phyloP scores from a whole-genome alignment of 768 basidiomycete species.

The Termitomyces eurrhizus region DNA sequence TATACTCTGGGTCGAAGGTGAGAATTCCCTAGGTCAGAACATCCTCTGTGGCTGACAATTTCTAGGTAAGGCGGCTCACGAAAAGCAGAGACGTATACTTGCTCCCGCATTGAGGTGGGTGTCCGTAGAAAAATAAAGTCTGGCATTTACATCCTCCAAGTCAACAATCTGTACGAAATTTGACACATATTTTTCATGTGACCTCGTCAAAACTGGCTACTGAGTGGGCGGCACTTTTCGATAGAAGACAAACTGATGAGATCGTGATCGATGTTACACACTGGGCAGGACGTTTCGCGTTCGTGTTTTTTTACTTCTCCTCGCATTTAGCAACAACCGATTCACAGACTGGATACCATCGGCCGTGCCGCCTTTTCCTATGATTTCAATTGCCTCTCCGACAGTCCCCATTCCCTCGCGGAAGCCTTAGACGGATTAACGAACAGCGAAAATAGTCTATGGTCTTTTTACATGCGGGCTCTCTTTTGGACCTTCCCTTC shows the following conservation, averaged over 20 bases:
- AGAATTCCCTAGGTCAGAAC: not conserved
- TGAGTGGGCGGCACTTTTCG: conserved; percentile 47
- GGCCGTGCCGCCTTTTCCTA: conserved; percentile 61
- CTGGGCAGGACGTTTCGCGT: conserved; percentile 63
- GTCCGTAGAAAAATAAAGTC: too few relatives aligned
- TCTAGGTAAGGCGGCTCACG: conserved; percentile 52
- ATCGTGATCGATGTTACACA: conserved; percentile 50
- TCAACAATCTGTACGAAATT: conserved; percentile 48
- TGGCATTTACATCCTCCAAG: conserved; percentile 23
- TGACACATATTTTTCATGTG: conserved; percentile 51
- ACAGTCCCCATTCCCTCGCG: conserved; percentile 42
- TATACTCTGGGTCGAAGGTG: conserved; percentile 65
- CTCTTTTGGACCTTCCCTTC: conserved; percentile 59
- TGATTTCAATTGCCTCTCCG: conserved; percentile 55
- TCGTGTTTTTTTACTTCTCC: conserved; percentile 18
- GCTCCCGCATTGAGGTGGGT: conserved; percentile 55
- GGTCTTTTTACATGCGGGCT: conserved; percentile 62
- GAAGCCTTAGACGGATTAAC: conserved; percentile 55
- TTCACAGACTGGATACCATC: conserved; percentile 50
- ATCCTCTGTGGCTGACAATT: not conserved
- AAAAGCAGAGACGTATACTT: conserved; percentile 46
- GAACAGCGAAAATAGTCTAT: conserved; percentile 53
- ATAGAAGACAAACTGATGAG: conserved; percentile 33
- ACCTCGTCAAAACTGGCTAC: conserved; percentile 48
- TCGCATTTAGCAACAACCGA: conserved; percentile 5